Conservation (phyloP, 768 basidiomycete genomes). For the Amanita rimosa region DNA sequence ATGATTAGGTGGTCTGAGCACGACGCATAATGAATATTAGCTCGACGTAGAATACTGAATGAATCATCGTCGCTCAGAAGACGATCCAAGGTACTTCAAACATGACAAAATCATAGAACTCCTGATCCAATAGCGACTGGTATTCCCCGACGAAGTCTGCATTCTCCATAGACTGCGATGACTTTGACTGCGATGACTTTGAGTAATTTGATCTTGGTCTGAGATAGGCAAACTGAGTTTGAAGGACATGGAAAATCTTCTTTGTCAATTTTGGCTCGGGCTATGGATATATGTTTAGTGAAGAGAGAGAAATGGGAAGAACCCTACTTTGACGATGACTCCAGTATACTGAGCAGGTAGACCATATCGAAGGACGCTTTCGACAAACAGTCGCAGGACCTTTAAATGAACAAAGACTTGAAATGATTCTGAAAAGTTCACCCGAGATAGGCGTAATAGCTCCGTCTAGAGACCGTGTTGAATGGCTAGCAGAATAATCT, state of each 20-base stretch:
- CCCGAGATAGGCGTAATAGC: constrained; percentile 78
- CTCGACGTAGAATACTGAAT: not conserved
- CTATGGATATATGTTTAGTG: constrained; percentile 24
- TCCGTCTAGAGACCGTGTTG: constrained; percentile 55
- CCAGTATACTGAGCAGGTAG: constrained; percentile 87
- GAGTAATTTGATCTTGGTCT: constrained; percentile 51
- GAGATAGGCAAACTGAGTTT: constrained; percentile 74
- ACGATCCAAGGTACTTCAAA: constrained; percentile 91
- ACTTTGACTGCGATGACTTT: constrained; percentile 30
- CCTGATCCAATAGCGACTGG: constrained; percentile 87
- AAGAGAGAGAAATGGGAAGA: not conserved
- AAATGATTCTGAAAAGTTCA: constrained; percentile 95
- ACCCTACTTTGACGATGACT: constrained; percentile 60
- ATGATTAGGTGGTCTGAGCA: too few species aligned
- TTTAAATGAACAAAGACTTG: constrained; percentile 92
- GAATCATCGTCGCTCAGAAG: constrained; percentile 15
- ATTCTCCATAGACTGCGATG: constrained; percentile 27
- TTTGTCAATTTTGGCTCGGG: constrained; percentile 81
- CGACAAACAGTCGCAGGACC: constrained; percentile 82
- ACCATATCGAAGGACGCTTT: constrained; percentile 93
- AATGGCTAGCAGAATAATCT: not conserved
- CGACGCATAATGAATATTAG: not conserved
- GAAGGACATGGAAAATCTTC: constrained; percentile 64
- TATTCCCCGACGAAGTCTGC: constrained; percentile 87
- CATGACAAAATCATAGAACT: constrained; percentile 90